Conservation (phyloP, 768 basidiomycete genomes). For the Boletus speciosus region DNA sequence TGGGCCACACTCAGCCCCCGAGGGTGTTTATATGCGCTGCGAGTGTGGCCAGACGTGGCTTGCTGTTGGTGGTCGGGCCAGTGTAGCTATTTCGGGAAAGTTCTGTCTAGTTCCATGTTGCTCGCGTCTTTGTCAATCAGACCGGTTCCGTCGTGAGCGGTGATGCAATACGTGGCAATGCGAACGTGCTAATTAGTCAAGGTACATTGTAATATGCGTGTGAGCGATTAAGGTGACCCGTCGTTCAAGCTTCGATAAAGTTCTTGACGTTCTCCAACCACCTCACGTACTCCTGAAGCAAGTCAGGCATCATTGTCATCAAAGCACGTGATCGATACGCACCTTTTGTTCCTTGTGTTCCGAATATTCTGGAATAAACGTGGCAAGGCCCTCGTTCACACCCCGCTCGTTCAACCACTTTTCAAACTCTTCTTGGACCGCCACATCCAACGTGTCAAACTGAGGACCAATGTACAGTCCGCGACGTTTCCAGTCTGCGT, state of each 20-base stretch:
- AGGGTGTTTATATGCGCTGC: background rate
- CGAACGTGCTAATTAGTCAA: conserved; percentile 7
- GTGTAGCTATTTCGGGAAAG: background rate
- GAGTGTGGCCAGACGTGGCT: conserved; percentile 1
- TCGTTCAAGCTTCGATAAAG: conserved; percentile 66
- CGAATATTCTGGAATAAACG: conserved; percentile 86
- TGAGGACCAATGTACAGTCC: conserved; percentile 91
- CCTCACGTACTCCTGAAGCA: conserved; percentile 76
- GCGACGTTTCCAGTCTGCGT: conserved; percentile 91
- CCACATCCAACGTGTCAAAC: conserved; percentile 87
- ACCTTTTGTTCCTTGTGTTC: conserved; percentile 94
- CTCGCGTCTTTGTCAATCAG: background rate
- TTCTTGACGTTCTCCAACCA: conserved; percentile 83
- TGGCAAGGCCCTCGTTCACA: conserved; percentile 74
- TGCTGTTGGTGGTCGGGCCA: background rate
- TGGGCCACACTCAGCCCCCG: background rate
- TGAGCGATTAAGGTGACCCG: background rate
- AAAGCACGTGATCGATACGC: conserved; percentile 1
- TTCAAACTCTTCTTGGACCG: conserved; percentile 90
- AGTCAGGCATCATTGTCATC: conserved; percentile 5
- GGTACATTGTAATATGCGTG: background rate
- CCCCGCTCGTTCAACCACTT: conserved; percentile 87
- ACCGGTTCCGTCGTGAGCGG: conserved; percentile 13
- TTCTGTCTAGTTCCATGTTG: conserved; percentile 5
- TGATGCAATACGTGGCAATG: conserved; percentile 21